A percentile compares a stretch with the other conserved stretches of the same genome.
Conservation (phyloP, 345 rosid genomes). For the Nasturtium officinale region DNA sequence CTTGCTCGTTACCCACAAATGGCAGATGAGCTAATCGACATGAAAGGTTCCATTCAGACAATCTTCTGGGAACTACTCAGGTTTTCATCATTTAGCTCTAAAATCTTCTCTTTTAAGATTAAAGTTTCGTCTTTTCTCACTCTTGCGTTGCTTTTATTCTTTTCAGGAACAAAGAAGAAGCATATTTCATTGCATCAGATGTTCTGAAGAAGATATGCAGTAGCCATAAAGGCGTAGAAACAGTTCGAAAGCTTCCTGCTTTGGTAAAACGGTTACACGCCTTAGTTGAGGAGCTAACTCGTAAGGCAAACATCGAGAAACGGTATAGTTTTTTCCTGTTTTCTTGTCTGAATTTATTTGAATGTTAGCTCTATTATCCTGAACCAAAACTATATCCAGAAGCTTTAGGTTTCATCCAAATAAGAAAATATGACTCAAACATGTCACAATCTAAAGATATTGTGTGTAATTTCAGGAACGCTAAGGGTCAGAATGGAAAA, state of each 20-base stretch:
- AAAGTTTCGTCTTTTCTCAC: background rate
- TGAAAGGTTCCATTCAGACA: conserved; percentile 62
- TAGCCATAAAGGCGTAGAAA: conserved; percentile 52
- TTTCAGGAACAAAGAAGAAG: conserved; percentile 90
- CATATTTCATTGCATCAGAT: conserved; percentile 71
- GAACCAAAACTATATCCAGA: background rate
- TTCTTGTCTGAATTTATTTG: background rate
- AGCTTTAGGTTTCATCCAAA: conserved; percentile 3
- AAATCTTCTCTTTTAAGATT: background rate
- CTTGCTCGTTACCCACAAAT: conserved; percentile 68
- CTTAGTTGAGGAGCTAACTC: conserved; percentile 71
- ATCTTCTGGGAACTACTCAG: conserved; percentile 72
- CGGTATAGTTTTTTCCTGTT: conserved; percentile 41
- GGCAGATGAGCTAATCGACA: conserved; percentile 57
- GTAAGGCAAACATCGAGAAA: conserved; percentile 58
- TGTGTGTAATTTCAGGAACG: conserved; percentile 49
- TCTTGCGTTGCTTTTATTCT: background rate
- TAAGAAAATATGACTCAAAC: conserved; percentile 1
- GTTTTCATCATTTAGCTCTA: conserved; percentile 38
- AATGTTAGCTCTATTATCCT: background rate
- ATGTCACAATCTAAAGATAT: background rate
- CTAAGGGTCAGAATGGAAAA: conserved; percentile 44
- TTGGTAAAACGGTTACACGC: conserved; percentile 63
- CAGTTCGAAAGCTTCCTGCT: conserved; percentile 57
- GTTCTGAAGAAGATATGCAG: conserved; percentile 69